Evolutionary conservation across 345 rosid species (phyloP).

Genomic region (Populus nigra): DNA sequence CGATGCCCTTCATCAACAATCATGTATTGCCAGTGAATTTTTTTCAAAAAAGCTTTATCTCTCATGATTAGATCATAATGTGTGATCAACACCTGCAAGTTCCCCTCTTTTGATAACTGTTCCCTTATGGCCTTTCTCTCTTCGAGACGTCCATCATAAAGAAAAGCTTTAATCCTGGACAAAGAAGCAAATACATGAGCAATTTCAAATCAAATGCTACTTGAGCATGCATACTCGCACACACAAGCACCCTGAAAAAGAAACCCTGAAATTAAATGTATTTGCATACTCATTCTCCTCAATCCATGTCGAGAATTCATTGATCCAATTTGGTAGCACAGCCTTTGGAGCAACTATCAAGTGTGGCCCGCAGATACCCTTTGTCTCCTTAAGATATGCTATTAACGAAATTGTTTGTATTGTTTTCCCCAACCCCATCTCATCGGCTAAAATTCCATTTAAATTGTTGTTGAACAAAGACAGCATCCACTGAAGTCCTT

Average conservation of each 20-base stretch:
- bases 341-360: constrained; percentile 99
- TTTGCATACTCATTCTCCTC: constrained; percentile 57
- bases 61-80: constrained; percentile 98
- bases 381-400: constrained; percentile 87
- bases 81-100: constrained; percentile 77
- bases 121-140: constrained; percentile 92
- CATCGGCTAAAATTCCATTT: constrained; percentile 98
- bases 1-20: constrained; percentile 99
- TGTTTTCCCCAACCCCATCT: constrained; percentile 99
- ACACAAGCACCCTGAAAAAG: constrained; percentile 7
- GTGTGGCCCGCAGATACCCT: constrained; percentile 87
- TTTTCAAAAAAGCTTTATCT: constrained; percentile 90
- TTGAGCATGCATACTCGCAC: not conserved
- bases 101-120: constrained; percentile 61
- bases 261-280: not conserved
- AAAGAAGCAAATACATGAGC: constrained; percentile 26
- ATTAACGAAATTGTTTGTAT: constrained; percentile 92
- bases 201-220: constrained; percentile 8
- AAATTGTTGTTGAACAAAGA: constrained; percentile 95
- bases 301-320: constrained; percentile 91
- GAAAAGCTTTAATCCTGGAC: constrained; percentile 78
- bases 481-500: constrained; percentile 99
- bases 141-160: constrained; percentile 95
- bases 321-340: constrained; percentile 93
- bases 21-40: constrained; percentile 87